phyloP scores from a whole-genome alignment of 495 filamentous ascomycete species.

The Parmelia sp. region DNA sequence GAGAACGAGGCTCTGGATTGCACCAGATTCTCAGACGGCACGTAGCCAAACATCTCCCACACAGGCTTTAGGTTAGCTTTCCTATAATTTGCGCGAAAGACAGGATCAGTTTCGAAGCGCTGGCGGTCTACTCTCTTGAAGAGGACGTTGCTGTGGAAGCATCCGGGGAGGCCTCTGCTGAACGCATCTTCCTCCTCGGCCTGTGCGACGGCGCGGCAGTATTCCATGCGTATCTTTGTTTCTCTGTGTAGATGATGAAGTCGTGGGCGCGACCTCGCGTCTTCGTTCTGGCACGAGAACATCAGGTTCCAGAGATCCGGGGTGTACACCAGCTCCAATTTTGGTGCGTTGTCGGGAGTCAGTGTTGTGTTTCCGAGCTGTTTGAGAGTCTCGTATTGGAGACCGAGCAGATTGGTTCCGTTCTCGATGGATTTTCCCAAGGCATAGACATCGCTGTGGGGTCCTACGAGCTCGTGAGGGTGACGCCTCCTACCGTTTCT shows the following conservation, averaged over 20 bases:
- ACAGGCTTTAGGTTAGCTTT: constrained; percentile 1
- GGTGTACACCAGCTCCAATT: constrained; percentile 42
- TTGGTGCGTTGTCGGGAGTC: constrained; percentile 12
- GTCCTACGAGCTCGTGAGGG: constrained; percentile 14
- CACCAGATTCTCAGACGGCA: neutral
- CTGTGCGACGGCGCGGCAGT: neutral
- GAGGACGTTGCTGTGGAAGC: constrained; percentile 19
- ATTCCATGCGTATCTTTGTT: constrained; percentile 10
- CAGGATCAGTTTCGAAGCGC: constrained; percentile 13
- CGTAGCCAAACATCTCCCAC: neutral
- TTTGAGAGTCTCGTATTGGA: neutral
- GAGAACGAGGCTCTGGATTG: too few relatives aligned
- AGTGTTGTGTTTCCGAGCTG: constrained; percentile 1
- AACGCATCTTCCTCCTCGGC: neutral
- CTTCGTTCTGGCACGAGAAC: constrained; percentile 4
- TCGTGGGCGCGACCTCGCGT: constrained; percentile 5
- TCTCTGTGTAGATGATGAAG: neutral
- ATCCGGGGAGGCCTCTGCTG: neutral
- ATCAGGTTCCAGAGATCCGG: constrained; percentile 34
- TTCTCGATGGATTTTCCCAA: constrained; percentile 11
- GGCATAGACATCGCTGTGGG: constrained; percentile 19
- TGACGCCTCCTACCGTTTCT: neutral
- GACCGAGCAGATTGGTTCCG: constrained; percentile 1
- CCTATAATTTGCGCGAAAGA: constrained; percentile 9
- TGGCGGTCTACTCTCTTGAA: constrained; percentile 13